phyloP scores from a whole-genome alignment of 2,329 filamentous ascomycete genomes.

The Thelonectria olida region DNA sequence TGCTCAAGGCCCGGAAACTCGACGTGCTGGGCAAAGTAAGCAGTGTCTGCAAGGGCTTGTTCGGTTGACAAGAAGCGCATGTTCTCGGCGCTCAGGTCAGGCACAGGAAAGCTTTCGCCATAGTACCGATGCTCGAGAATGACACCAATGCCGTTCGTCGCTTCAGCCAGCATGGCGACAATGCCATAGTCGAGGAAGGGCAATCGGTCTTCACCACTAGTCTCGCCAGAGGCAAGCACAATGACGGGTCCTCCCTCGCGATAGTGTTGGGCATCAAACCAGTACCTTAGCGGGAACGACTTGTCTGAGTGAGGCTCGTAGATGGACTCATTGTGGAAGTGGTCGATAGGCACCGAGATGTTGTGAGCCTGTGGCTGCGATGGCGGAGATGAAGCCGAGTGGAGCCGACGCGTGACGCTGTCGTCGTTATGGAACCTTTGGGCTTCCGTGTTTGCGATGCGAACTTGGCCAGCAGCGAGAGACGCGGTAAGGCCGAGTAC shows the following conservation, averaged over 20 bases:
- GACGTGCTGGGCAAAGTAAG: slow-evolving; percentile 80
- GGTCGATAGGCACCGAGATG: slow-evolving; percentile 70
- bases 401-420: slow-evolving; percentile 11
- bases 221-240: slow-evolving; percentile 78
- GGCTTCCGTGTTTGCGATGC: slow-evolving; percentile 8
- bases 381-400: background rate
- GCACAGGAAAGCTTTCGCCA: slow-evolving; percentile 75
- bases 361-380: slow-evolving; percentile 32
- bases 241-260: slow-evolving; percentile 82
- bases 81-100: slow-evolving; percentile 72
- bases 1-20: slow-evolving; percentile 76
- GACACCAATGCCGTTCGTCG: slow-evolving; percentile 78
- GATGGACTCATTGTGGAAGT: slow-evolving; percentile 81
- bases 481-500: slow-evolving; percentile 5
- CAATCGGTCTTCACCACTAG: slow-evolving; percentile 68
- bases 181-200: slow-evolving; percentile 82
- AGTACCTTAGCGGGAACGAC: slow-evolving; percentile 79
- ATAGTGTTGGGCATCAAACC: slow-evolving; percentile 83
- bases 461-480: background rate
- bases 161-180: slow-evolving; percentile 73
- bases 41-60: slow-evolving; percentile 82
- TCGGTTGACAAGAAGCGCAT: slow-evolving; percentile 86
- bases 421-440: background rate
- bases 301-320: slow-evolving; percentile 81
- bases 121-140: slow-evolving; percentile 91